These are phyloP conservation scores for Pinus taeda DNA, from an alignment of 75 land plant genomes.

Conservation along the genomic window DNA sequence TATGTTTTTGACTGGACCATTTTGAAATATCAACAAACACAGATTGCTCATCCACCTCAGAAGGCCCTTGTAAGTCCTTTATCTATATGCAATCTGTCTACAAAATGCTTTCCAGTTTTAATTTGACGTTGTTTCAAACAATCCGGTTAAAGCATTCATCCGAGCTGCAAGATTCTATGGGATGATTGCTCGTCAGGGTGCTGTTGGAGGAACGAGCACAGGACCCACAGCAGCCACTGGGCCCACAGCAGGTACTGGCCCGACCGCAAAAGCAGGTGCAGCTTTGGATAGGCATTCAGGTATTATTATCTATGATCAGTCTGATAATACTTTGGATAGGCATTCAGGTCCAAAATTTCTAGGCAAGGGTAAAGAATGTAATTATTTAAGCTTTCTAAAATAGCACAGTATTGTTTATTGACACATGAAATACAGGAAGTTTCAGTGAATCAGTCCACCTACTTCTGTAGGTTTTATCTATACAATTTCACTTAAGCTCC, in stretches of 20 bases:
- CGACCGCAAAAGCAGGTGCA: slow-evolving; percentile 8
- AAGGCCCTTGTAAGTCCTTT: slow-evolving; percentile 50
- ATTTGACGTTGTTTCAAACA: not conserved
- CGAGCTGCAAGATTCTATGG: not conserved
- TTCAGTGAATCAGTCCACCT: too few relatives aligned
- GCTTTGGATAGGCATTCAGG: slow-evolving; percentile 39
- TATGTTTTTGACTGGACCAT: slow-evolving; percentile 91
- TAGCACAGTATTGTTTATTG: too few relatives aligned
- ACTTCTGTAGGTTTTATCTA: too few relatives aligned
- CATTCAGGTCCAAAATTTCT: not conserved
- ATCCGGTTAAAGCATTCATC: not conserved
- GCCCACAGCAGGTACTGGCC: slow-evolving; percentile 48
- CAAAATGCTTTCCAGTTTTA: slow-evolving; percentile 2
- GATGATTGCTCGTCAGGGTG: slow-evolving; percentile 16
- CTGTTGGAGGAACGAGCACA: slow-evolving; percentile 53
- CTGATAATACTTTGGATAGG: slow-evolving; percentile 19
- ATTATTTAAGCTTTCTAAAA: not conserved
- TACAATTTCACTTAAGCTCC: too few relatives aligned
- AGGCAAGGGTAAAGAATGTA: not conserved
- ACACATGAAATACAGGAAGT: too few relatives aligned
- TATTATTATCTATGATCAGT: slow-evolving; percentile 1
- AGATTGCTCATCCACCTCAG: slow-evolving; percentile 52
- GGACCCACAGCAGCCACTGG: slow-evolving; percentile 16
- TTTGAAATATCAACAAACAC: slow-evolving; percentile 87
- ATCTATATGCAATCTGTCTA: not conserved